Evolutionary conservation across 306 rosid species (phyloP), one percentile per base, ranked within the genome.

Genomic region (Casuarina equisetifolia): DNA sequence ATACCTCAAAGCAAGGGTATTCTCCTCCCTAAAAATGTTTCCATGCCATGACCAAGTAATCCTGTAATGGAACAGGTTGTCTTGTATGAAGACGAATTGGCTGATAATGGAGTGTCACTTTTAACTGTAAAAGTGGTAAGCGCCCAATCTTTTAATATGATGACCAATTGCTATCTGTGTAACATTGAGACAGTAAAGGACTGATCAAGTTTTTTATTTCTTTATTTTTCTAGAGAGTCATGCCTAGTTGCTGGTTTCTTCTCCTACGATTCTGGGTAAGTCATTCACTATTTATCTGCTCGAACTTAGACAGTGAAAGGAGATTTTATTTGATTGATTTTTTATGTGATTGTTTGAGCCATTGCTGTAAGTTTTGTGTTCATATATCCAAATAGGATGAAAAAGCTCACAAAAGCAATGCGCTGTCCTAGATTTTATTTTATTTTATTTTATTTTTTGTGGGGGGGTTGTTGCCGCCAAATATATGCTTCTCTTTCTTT

Each of bases 221-320:
- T 78, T 66, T 35, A 67, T 74, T 82, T 88, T 82, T 89, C 45
- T 71, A 92, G 99, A 92, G 98, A 88, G 96, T 92, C 82, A 95
- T 95, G 99, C 97, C 97, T 72, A 89, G 87, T 80, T 86, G 90
- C 77, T 95, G 99, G 99, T 95, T 88, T 90, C 99, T 95, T 81
- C 97, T 92, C 70, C 82, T 95, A 85, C 97, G 91, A 75, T 91
- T 87, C 79, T 95, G 99, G 97, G 99, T 95, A 82, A 91, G 97
- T 72, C 63, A 44, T 62, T 68, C 20, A 46, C 63, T 57, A 76
- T 57, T 61, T 69, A 52, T 63, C 68, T 44, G 79, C 16, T 38
- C 7, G 10, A 74, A 36, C 64, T 78, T n/a, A 46, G 79, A 40
- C 25, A 20, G 42, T 40, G 48, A 42, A 40, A 67, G 51, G 49